These are phyloP conservation scores for Penicillium diatomitis DNA, from an alignment of 495 filamentous ascomycete species.

Conservation along the genomic window DNA sequence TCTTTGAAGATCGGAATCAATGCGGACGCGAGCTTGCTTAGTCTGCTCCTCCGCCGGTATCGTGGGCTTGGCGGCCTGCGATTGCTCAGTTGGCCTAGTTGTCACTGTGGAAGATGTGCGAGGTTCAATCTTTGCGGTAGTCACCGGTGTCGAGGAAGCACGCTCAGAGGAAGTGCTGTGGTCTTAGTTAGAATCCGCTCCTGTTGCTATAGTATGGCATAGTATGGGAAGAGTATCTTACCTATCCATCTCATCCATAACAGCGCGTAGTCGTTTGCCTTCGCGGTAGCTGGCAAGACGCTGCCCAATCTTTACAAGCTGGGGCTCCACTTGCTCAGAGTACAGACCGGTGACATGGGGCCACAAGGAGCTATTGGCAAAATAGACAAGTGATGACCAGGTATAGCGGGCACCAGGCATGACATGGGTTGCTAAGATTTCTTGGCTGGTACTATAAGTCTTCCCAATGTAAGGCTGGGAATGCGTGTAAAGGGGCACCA, in stretches of 20 bases:
- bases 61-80: constrained; percentile 16
- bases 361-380: constrained; percentile 67
- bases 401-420: constrained; percentile 63
- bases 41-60: constrained; percentile 33
- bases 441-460: constrained; percentile 55
- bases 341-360: constrained; percentile 72
- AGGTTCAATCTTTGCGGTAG: constrained; percentile 10
- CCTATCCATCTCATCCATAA: constrained; percentile 47
- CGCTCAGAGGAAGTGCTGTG: constrained; percentile 22
- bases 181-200: constrained; percentile 10
- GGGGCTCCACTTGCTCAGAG: constrained; percentile 86
- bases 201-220: no score
- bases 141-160: constrained; percentile 16
- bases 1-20: constrained; percentile 64
- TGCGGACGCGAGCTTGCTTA: constrained; percentile 52
- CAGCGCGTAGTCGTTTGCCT: constrained; percentile 49
- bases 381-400: constrained; percentile 56
- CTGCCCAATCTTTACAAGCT: constrained; percentile 85
- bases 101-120: constrained; percentile 15
- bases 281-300: constrained; percentile 77
- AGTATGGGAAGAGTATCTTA: constrained; percentile 10
- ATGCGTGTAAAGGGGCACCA: constrained; percentile 67
- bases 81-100: constrained; percentile 16
- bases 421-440: constrained; percentile 59
- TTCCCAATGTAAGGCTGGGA: constrained; percentile 65